Percentiles rank a stretch among this genome's conserved stretches.
Conservation (phyloP, 208 protist genomes). For the Phytomonas sp. region DNA sequence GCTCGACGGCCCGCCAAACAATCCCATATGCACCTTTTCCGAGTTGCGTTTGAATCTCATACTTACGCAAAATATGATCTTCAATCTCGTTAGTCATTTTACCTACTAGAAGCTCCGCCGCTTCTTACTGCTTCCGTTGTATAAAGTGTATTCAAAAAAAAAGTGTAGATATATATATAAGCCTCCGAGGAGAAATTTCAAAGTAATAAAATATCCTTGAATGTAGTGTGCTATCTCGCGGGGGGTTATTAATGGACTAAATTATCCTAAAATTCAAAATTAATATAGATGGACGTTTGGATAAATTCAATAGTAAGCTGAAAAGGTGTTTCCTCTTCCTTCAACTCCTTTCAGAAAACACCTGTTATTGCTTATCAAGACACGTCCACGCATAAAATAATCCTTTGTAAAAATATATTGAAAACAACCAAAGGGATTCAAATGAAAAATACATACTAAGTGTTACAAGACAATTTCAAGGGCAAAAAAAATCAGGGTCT, state of each 20-base stretch:
- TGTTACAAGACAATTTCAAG: not conserved
- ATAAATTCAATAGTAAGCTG: not conserved
- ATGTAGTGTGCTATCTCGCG: not conserved
- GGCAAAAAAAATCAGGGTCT: too few relatives aligned
- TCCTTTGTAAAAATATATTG: too few relatives aligned
- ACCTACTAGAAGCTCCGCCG: not conserved
- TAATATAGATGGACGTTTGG: not conserved
- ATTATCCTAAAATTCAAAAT: not conserved
- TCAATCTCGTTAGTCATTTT: conserved; percentile 89
- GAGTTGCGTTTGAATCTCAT: conserved; percentile 91
- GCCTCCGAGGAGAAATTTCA: conserved; percentile 10
- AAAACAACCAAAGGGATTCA: not conserved
- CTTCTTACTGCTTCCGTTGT: not conserved
- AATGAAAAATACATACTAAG: not conserved
- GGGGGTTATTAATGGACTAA: not conserved
- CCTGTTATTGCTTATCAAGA: not conserved
- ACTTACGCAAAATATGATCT: conserved; percentile 88
- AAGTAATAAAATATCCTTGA: conserved; percentile 12
- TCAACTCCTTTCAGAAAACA: not conserved
- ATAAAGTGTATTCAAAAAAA: conserved; percentile 15
- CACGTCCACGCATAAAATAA: not conserved
- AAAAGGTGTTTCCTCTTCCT: not conserved
- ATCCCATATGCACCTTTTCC: conserved; percentile 94
- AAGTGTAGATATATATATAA: conserved; percentile 5
- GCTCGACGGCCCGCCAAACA: conserved; percentile 91